phyloP scores from a whole-genome alignment of 228 moss, liverwort and hornwort genomes.

The Sphagnum magellanicum region DNA sequence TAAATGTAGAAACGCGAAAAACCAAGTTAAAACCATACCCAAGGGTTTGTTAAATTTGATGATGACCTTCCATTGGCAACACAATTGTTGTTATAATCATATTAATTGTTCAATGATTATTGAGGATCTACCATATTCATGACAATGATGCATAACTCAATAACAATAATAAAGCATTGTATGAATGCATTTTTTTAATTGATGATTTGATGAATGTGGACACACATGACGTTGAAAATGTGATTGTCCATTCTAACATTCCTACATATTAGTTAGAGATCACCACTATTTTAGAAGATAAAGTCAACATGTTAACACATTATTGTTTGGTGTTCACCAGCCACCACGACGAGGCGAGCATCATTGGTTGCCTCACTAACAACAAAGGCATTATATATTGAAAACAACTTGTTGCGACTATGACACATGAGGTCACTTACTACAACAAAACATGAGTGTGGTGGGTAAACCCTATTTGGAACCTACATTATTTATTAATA shows the following conservation, averaged over 20 bases:
- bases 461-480: too few relatives aligned
- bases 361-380: slow-evolving; percentile 11
- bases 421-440: neutral
- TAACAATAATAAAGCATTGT: slow-evolving; percentile 6
- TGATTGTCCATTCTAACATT: slow-evolving; percentile 1
- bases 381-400: slow-evolving; percentile 4
- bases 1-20: too few relatives aligned
- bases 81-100: neutral
- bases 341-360: neutral
- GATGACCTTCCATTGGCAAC: too few relatives aligned
- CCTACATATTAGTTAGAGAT: slow-evolving; percentile 1
- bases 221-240: slow-evolving; percentile 5
- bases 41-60: too few relatives aligned
- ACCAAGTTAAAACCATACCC: too few relatives aligned
- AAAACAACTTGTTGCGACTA: slow-evolving; percentile 8
- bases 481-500: too few relatives aligned
- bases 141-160: neutral
- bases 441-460: too few relatives aligned
- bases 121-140: slow-evolving; percentile 6
- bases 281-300: slow-evolving; percentile 3
- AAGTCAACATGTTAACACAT: slow-evolving; percentile 3
- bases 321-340: slow-evolving; percentile 5
- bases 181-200: slow-evolving; percentile 4
- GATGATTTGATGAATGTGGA: slow-evolving; percentile 3
- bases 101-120: slow-evolving; percentile 10